A percentile compares a stretch with the other conserved stretches of the same genome.
Conservation (phyloP, 176 grass and related monocot genomes). For the Paspalum vaginatum region DNA sequence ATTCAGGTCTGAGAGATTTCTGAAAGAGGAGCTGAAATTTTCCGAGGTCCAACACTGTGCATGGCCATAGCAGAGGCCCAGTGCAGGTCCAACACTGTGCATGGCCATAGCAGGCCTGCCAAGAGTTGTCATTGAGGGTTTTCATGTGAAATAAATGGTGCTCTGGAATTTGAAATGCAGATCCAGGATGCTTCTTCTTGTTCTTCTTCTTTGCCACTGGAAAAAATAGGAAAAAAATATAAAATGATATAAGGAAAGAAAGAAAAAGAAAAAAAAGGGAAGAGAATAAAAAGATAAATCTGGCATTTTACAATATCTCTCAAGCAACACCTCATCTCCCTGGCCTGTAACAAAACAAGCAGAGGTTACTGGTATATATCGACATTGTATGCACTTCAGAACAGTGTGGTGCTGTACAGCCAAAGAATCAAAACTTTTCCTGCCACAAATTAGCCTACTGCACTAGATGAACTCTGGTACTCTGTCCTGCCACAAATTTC, state of each 20-base stretch:
- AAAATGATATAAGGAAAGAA: too few relatives aligned
- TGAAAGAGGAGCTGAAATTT: neutral
- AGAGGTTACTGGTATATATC: neutral
- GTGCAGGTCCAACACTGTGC: constrained; percentile 9
- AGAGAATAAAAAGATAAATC: neutral
- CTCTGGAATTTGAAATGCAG: too few relatives aligned
- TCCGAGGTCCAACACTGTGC: constrained; percentile 9
- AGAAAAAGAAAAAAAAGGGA: neutral
- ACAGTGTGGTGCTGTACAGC: neutral
- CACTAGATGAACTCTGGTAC: neutral
- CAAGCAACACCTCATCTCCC: neutral
- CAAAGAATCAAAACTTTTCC: neutral
- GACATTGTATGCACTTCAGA: neutral
- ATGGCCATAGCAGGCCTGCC: neutral
- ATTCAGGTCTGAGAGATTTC: neutral
- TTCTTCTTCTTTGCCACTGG: too few relatives aligned
- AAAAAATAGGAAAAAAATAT: too few relatives aligned
- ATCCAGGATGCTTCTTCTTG: neutral
- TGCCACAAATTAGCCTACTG: too few relatives aligned
- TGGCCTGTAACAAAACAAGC: neutral
- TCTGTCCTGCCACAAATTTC: neutral
- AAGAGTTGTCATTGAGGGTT: neutral
- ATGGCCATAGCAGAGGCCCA: neutral
- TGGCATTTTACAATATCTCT: neutral
- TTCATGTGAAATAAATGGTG: neutral